Base-by-base conservation (phyloP, 352 stramenopile genomes). In the Pythium brachiatum region DNA sequence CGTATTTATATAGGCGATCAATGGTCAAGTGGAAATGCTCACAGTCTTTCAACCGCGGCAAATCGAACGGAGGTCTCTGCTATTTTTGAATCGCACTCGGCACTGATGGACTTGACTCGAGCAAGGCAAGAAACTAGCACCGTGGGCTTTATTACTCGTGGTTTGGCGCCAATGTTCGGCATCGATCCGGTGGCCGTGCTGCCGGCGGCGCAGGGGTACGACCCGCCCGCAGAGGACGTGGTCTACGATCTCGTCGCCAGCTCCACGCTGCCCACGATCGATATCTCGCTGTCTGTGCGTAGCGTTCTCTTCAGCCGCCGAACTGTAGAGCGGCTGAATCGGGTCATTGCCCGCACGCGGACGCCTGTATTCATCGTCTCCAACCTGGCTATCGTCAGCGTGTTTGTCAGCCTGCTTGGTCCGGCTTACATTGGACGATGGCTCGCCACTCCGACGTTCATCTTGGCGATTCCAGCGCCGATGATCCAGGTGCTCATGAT, bases 161-260 rank as follows among this genome's bases (percentile, higher is more conserved):
- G 18, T 15, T 13, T 23, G 6, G 2, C 5, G 41, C 6, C 23
- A 32, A 52, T 52, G 44, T 26, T 32, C 5, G 20, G 23, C 44
- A 9, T 52, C 21, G 44, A 26, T 9, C n/a, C 44, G 0, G 44
- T 32, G 21, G 44, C 44, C 15, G 44, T 52, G 9, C 2, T 32
- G 44, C 44, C 44, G 2, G 44, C 23, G 44, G 44, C 9, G 21
- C 21, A n/a, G 44, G 44, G 7, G 3, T 32, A 32, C 44, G 44
- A 32, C 20, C 44, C 44, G 2, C 25, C 44, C 7, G 21, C 21
- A 9, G 38, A 60, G 5, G 51, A 55, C 18, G 39, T 62, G n/a
- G 23, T 59, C 2, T 68, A 68, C 38, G 61, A 68, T 15, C 56
- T 69, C 21, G 54, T 68, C 7, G 23, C 60, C 16, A 62, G 44